A percentile compares a stretch with the other conserved stretches of the same genome.
Evolutionary conservation across 805 yeast genomes (phyloP).

Genomic region (Candida arabinofermentans): DNA sequence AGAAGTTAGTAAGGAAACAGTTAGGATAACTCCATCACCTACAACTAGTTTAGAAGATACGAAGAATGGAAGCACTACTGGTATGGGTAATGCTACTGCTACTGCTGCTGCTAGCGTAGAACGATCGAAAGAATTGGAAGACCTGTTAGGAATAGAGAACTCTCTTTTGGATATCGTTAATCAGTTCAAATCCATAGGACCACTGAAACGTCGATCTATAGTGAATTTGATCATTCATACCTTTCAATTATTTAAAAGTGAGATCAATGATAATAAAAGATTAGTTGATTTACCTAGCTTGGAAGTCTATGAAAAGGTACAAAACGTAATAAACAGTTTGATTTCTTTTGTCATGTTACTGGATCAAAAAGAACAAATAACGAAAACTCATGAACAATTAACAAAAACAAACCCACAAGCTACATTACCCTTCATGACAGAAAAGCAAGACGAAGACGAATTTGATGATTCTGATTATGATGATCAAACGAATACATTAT

Average conservation of each 20-base stretch:
- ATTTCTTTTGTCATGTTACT: slow-evolving; percentile 30
- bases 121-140: slow-evolving; percentile 4
- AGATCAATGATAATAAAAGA: background rate
- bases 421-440: background rate
- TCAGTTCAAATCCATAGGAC: slow-evolving; percentile 5
- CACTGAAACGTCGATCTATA: slow-evolving; percentile 10
- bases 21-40: background rate
- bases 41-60: slow-evolving; percentile 6
- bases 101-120: slow-evolving; percentile 2
- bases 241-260: slow-evolving; percentile 15
- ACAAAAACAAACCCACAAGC: no score
- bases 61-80: no score
- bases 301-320: slow-evolving; percentile 29
- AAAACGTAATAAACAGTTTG: slow-evolving; percentile 28
- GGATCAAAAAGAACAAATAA: background rate
- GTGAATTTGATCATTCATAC: slow-evolving; percentile 11
- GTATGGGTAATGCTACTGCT: no score
- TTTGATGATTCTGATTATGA: slow-evolving; percentile 2
- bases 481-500: background rate
- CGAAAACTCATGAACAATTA: background rate
- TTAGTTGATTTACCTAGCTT: slow-evolving; percentile 19
- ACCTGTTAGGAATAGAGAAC: slow-evolving; percentile 12
- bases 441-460: background rate
- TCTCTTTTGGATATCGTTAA: slow-evolving; percentile 9
- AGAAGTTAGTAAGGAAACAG: background rate